Conservation (phyloP, 768 basidiomycete genomes). For the Lentinula aciculospora region DNA sequence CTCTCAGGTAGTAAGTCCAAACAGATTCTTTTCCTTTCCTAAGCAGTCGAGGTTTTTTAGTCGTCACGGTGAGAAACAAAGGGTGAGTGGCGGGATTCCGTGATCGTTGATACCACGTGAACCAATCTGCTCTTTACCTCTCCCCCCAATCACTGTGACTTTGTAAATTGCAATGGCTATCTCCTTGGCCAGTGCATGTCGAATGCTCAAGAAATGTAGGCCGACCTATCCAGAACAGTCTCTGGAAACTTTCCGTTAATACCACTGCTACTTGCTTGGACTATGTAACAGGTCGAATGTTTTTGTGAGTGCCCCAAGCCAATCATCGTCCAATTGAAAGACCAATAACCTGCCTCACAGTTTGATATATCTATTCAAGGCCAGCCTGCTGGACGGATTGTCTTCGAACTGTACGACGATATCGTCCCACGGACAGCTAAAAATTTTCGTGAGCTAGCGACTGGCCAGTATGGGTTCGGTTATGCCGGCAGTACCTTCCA, state of each 20-base stretch:
- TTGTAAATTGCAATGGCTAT: no score
- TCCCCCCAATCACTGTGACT: neutral
- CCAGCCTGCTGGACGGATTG: slow-evolving; percentile 46
- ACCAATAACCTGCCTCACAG: slow-evolving; percentile 23
- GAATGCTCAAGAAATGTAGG: no score
- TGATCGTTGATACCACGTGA: neutral
- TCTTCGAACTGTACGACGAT: slow-evolving; percentile 83
- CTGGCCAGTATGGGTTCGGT: slow-evolving; percentile 67
- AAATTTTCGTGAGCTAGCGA: slow-evolving; percentile 90
- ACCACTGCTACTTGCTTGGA: no score
- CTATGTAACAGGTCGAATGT: neutral
- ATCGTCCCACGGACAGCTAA: slow-evolving; percentile 66
- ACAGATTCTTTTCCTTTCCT: neutral
- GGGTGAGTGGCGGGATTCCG: neutral
- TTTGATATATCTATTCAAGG: slow-evolving; percentile 58
- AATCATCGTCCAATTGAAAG: neutral
- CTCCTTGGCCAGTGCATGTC: no score
- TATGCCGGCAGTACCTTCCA: slow-evolving; percentile 45
- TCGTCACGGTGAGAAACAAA: neutral
- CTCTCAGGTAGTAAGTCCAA: neutral
- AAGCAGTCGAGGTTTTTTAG: neutral
- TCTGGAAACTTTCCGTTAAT: no score
- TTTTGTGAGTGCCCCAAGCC: neutral
- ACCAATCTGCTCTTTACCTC: neutral
- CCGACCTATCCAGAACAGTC: no score